Evolutionary conservation across 73 alveolate genomes (phyloP), one percentile per base, ranked within the genome.

Genomic region (Effrenium voratum): DNA sequence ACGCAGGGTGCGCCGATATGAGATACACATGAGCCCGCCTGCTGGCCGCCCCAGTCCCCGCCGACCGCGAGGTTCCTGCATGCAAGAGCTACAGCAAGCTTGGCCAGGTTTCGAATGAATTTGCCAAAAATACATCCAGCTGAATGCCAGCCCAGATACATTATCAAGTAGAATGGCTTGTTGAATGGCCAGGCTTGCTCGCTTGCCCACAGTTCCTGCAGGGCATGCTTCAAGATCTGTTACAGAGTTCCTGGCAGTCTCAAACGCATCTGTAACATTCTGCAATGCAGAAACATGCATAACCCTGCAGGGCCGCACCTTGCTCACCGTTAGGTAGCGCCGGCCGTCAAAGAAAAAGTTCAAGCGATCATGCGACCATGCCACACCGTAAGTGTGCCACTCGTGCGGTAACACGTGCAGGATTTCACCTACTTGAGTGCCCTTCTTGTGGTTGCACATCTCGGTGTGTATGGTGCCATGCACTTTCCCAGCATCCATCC

Each of bases 181-280:
- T 90, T 76, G 36, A 90, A 90, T n/a, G 97, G 97, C 97, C 97
- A 90, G 3, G 88, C 97, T 79, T 90, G 88, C 80, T 90, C 83
- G 66, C 88, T 46, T 43, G 97, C 97, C 66, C 88, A 47, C 30
- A 28, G 32, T 34, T 90, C 97, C 97, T 90, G 88, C 43, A 55
- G 45, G 28, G 1, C 2, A 15, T 3, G 43, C 45, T 13, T 49
- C 90, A 38, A n/a, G n/a, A n/a, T n/a, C n/a, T 15, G 68, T 55
- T 55, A 55, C 22, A 15, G 22, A 55, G 22, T 55, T 15, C 68
- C 68, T 55, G 28, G 28, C 72, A 57, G 28, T 57, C 72, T 22
- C 16, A 30, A 22, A 22, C 28, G 72, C 28, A 22, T 57, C 72
- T 30, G 16, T 22, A 22, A 57, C 16, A 57, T 22, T 22, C 28